Evolutionary conservation across 139 green algal genomes (phyloP), one percentile per base, ranked within the genome.

Genomic region (Coccomyxa sp.): DNA sequence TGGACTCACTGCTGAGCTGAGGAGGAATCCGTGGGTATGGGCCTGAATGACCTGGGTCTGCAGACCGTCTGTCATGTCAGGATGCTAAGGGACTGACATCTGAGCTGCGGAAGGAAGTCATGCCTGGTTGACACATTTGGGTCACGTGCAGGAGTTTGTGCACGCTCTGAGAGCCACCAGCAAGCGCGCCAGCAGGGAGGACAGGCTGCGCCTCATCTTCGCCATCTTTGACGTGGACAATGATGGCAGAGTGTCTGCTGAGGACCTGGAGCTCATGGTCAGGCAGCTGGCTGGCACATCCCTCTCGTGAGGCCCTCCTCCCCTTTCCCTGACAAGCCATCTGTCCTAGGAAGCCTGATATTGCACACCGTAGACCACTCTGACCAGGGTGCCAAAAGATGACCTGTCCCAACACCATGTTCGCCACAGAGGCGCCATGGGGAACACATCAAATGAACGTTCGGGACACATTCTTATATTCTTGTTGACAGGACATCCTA

Each of bases 201-300:
- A 95, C 73, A 95, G 94, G 81, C 54, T 96, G n/a, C 71, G 78
- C 3, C 87, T 90, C 69, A 91, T 97, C 70, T 96, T 97, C 70
- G 33, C 78, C 0, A 85, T 97, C 31, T 95, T 94, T 81, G 94
- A 97, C 71, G 84, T 96, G 4, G 94, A 97, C 50, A 88, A 86
- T 18, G 87, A 91, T 55, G 93, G 94, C 33, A 68, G 90, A 35
- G 82, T 97, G 1, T 88, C 82, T 0, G 69, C 79, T 12, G 90
- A 94, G 55, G 94, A 98, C 89, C 85, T 98, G 89, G 79, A 90
- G 69, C 84, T 94, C 36, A 92, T 97, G 82, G 74, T 97, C 73
- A 85, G 90, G 37, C 93, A 97, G 78, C 83, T 95, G 39, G 93
- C 88, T 31, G 94, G 94, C 75, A 90, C 81, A 74, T 87, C 71